Base-by-base conservation (phyloP, 1,284 basidiomycete species). In the Ceratobasidium sp. region DNA sequence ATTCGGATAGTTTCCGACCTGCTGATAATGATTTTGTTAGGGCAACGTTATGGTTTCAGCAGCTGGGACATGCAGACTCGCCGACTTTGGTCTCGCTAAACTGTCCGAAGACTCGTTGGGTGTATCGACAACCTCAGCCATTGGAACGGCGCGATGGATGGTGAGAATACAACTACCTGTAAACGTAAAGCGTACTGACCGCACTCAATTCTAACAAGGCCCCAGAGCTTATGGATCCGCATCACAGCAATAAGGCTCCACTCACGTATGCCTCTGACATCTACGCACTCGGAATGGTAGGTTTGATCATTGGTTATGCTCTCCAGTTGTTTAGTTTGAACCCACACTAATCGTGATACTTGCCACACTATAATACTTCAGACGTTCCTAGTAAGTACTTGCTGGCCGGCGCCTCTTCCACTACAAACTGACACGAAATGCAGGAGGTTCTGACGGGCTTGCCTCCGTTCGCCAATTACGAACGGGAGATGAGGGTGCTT, bases 31-130 rank as follows among this genome's bases (percentile, higher is more conserved):
- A n/a, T n/a, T 41, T 19, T 53, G 49, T 19, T n/a, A 69, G 66
- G 51, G 29, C 16, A 69, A 69, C 16, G 66, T 69, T 9, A 53
- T 69, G 9, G 43, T 69, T 11, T 48, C 66, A 16, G 41, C 8
- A 2, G 39, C 54, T 29, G 66, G 39, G 22, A 43, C 66, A 27
- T 53, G 37, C 39, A 31, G 54, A 48, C 54, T 69, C 5, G 54
- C 58, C 22, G 66, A 69, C 53, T 69, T 69, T 31, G 66, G 66
- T 5, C 54, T 69, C 8, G 54, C 66, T 7, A 69, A 59, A 41
- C 39, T 69, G 11, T 31, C 53, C 3, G 53, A 69, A 24, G 53
- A 56, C 3, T 43, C 51, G 2, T 46, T 69, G 19, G 54, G 48
- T 14, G 24, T 69, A 9, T 43, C 54, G 16, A 58, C 66, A 2